Percentiles rank a stretch among this genome's conserved stretches.
These are phyloP conservation scores for Aspergillus sclerotiicarbonarius DNA, from an alignment of 495 filamentous ascomycete species.

Conservation along the genomic window DNA sequence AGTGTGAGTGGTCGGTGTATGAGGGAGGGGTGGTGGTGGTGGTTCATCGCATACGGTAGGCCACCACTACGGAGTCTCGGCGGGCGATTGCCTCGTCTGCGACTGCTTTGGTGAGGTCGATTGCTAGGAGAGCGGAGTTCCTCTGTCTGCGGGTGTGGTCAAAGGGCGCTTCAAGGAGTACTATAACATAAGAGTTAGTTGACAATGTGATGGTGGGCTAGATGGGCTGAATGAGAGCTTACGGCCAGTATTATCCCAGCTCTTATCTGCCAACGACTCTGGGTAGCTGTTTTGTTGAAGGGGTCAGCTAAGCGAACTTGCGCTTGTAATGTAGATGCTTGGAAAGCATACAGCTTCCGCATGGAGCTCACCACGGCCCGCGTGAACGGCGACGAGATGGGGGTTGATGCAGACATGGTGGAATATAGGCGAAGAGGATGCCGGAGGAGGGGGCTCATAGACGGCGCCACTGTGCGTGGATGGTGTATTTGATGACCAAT, in stretches of 20 bases:
- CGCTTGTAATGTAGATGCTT: neutral
- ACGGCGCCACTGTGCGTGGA: constrained; percentile 1
- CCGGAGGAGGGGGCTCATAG: constrained; percentile 19
- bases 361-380: constrained; percentile 77
- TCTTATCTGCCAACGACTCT: constrained; percentile 80
- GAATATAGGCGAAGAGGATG: constrained; percentile 24
- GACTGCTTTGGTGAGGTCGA: constrained; percentile 87
- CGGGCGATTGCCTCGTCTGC: constrained; percentile 84
- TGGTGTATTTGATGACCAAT: neutral
- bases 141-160: constrained; percentile 54
- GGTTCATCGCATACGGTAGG: constrained; percentile 71
- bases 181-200: constrained; percentile 35
- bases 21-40: neutral
- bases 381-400: constrained; percentile 64
- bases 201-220: neutral
- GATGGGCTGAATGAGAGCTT: constrained; percentile 25
- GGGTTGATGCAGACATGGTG: constrained; percentile 31
- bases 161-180: constrained; percentile 75
- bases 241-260: constrained; percentile 93
- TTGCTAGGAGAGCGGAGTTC: constrained; percentile 81
- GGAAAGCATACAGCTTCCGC: constrained; percentile 67
- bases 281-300: constrained; percentile 64
- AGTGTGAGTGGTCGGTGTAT: constrained; percentile 3
- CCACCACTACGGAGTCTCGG: constrained; percentile 73
- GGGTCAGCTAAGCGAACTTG: neutral